Conservation (phyloP, 2,329 filamentous ascomycete species). For the Chaetomiaceae sp. region DNA sequence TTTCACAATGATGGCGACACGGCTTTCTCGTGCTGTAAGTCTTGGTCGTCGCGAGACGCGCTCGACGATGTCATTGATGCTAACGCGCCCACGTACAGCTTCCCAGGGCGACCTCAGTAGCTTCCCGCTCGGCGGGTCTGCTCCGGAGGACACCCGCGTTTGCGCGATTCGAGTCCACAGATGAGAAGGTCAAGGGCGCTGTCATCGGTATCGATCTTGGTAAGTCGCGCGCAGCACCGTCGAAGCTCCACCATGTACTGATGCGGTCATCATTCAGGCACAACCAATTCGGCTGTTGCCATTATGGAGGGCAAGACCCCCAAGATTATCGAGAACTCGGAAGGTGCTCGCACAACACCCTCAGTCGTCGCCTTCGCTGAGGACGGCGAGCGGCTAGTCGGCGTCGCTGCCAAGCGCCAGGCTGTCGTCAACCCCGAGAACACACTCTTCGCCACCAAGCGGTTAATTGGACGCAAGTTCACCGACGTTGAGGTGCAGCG, state of each 20-base stretch:
- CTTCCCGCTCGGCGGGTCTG: conserved; percentile 62
- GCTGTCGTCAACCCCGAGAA: conserved; percentile 98
- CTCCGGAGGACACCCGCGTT: conserved; percentile 69
- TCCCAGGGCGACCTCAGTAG: conserved; percentile 68
- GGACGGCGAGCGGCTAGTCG: conserved; percentile 92
- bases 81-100: conserved; percentile 50
- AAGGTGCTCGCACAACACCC: conserved; percentile 87
- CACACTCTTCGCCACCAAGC: conserved; percentile 97
- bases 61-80: background rate
- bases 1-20: conserved; percentile 28
- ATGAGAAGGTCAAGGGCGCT: conserved; percentile 85
- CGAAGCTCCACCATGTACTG: conserved; percentile 2
- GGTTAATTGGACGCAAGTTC: conserved; percentile 97
- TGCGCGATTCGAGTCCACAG: conserved; percentile 72
- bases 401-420: conserved; percentile 96
- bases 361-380: conserved; percentile 94
- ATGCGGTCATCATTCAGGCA: conserved; percentile 47
- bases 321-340: conserved; percentile 96
- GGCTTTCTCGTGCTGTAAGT: conserved; percentile 29
- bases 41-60: background rate
- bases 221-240: conserved; percentile 40
- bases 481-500: conserved; percentile 89
- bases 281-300: conserved; percentile 95
- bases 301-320: conserved; percentile 96
- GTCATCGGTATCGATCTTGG: conserved; percentile 99